Base-by-base conservation (phyloP, 257 asterid species). In the Solanum tarijense region DNA sequence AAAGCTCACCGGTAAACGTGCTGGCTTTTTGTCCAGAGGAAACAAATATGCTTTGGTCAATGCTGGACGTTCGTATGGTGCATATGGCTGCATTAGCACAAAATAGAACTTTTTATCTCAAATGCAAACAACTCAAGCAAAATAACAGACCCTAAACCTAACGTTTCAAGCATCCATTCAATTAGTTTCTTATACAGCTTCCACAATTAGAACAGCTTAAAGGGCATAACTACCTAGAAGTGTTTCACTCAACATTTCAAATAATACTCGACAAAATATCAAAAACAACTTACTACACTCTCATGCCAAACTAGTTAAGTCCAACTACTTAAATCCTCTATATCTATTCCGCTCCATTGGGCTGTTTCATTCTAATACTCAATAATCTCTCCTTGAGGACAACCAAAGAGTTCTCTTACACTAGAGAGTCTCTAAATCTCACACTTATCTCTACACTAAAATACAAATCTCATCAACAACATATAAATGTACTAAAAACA, bases 1-100 rank as follows among this genome's bases (percentile, higher is more conserved):
- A 82, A 48, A 86, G 84, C 95, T 94, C 90, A 95, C 99, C 88
- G 99, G 99, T 85, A 96, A 86, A 25, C 98, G 98, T 69, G 99
- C 99, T 58, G 99, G 99, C 86, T 95, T 96, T 88, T 96, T 96
- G 85, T 96, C 98, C 91, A 88, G 89, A 4, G 99, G 99, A 91
- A 93, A 94, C 88, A 96, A 90, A 89, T 96, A 96, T 81, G 89
- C 98, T 91, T 96, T 96, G 27, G 99, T 96, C 92, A 96, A 89
- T 84, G 99, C 98, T 87, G 99, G 99, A 60, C 99, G 98, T 85
- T 95, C 99, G 69, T 96, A 96, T 36, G 99, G 99, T 55, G 98
- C 98, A 78, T 91, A 87, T 29, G 98, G 95, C 99, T 96, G 93
- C 88, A 89, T 58, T 55, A 76, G 25, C 86, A 89, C 74, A 91